A percentile compares a stretch with the other conserved stretches of the same genome.
phyloP scores from a whole-genome alignment of 495 filamentous ascomycete genomes.

The Neurospora terricola region DNA sequence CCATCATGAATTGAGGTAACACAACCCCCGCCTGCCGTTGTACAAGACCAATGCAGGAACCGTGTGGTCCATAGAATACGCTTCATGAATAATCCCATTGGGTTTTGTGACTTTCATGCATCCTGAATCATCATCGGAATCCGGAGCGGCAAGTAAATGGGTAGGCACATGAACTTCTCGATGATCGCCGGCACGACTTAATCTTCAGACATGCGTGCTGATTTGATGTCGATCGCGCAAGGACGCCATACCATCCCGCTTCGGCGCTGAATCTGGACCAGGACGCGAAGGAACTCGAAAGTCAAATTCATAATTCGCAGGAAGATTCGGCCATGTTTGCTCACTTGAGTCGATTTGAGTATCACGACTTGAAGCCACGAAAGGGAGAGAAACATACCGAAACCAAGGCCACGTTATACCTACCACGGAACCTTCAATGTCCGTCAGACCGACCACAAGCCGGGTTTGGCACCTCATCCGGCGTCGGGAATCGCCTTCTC shows the following conservation, averaged over 20 bases:
- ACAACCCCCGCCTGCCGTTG: background rate
- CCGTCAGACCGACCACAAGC: background rate
- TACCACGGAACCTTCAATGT: background rate
- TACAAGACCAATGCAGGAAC: background rate
- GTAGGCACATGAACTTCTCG: background rate
- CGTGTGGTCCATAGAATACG: background rate
- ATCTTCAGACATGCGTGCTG: background rate
- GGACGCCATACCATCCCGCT: background rate
- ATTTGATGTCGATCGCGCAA: background rate
- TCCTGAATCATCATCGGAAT: background rate
- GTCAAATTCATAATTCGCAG: background rate
- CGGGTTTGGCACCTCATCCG: background rate
- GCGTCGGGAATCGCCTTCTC: background rate
- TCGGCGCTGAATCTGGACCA: background rate
- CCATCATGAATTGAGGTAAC: background rate
- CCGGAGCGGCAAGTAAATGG: background rate
- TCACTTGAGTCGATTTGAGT: background rate
- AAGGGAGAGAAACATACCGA: background rate
- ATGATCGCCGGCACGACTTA: background rate
- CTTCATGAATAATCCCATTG: background rate
- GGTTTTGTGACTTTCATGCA: background rate
- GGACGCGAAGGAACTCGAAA: no score
- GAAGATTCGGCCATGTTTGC: background rate
- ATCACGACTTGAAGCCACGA: background rate
- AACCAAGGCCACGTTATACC: background rate